Base-by-base conservation (phyloP, 805 yeast species). In the Metschnikowia shivogae region DNA sequence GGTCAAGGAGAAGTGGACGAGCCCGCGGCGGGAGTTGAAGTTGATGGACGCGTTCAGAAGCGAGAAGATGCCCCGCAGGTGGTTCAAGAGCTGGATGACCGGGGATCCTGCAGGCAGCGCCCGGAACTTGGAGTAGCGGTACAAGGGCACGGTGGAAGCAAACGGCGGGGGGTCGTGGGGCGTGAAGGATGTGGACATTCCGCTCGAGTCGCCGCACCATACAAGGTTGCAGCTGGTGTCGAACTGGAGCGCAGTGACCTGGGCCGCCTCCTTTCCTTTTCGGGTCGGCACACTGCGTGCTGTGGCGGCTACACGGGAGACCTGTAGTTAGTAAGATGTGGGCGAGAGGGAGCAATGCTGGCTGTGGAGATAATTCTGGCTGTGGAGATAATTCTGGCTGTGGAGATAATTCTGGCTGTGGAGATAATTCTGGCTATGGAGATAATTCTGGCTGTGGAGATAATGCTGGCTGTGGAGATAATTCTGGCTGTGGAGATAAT, bases 151-250 rank as follows among this genome's bases (percentile, higher is more conserved):
- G 51, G 45, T 38, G 6, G 49, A 13, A 19, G 46, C 37, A 22
- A 42, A 45, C 6, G 28, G 48, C 29, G 40, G 50, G 47, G 38
- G 56, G 29, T 53, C 55, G 6, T 46, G 48, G 22, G 67, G 60
- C 3, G 68, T 55, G 48, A 57, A 66, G n/a, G 72, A 65, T 9
- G 63, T 52, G 5, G 72, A 54, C 50, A 56, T 60, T 4, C 90
- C 86, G 32, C 69, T 73, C 1, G 78, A 62, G 59, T 87, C 93
- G 13, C 95, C 96, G 1, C 83, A 73, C 98, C 98, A 92, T 1
- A 90, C 60, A 36, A 93, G 68, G 54, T 90, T 93, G 47, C 81
- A 77, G n/a, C 75, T 66, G 31, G 74, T 74, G 64, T 90, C 97
- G 61, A 89, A 89, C 42, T 48, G 50, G 12, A 69, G 48, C 6